A percentile compares a stretch with the other conserved stretches of the same genome.
These are phyloP conservation scores for Platanthera guangdongensis DNA, from an alignment of 106 monocot species.

Conservation along the genomic window DNA sequence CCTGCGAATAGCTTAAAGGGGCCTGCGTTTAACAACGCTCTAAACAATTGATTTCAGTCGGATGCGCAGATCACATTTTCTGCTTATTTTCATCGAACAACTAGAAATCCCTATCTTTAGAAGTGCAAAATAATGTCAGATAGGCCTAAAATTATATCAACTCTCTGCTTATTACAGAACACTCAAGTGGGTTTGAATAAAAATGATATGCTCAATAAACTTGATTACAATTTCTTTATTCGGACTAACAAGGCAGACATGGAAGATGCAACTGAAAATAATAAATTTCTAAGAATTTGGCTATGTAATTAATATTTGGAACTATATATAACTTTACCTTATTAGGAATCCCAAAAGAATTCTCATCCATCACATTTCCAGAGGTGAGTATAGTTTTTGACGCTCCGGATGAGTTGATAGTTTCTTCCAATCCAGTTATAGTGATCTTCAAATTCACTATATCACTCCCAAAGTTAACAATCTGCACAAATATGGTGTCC, in stretches of 20 bases:
- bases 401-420: conserved; percentile 36
- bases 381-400: conserved; percentile 54
- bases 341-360: conserved; percentile 62
- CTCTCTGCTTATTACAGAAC: no score
- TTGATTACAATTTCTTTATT: no score
- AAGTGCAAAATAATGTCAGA: not conserved
- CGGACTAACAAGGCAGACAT: no score
- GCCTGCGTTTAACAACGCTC: no score
- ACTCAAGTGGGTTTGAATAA: no score
- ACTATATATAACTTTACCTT: conserved; percentile 37
- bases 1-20: no score
- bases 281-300: no score
- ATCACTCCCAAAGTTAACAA: conserved; percentile 76
- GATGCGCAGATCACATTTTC: not conserved
- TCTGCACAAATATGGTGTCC: conserved; percentile 26
- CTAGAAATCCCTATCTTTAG: not conserved
- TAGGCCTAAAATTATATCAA: not conserved
- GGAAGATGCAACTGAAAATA: no score
- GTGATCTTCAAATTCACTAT: conserved; percentile 45
- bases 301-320: no score
- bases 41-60: no score
- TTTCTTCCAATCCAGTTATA: conserved; percentile 40
- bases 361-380: conserved; percentile 61
- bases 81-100: not conserved
- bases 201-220: no score